These are phyloP conservation scores for Pseudopediastrum boryanum DNA, from an alignment of 139 green algal species.

Conservation along the genomic window DNA sequence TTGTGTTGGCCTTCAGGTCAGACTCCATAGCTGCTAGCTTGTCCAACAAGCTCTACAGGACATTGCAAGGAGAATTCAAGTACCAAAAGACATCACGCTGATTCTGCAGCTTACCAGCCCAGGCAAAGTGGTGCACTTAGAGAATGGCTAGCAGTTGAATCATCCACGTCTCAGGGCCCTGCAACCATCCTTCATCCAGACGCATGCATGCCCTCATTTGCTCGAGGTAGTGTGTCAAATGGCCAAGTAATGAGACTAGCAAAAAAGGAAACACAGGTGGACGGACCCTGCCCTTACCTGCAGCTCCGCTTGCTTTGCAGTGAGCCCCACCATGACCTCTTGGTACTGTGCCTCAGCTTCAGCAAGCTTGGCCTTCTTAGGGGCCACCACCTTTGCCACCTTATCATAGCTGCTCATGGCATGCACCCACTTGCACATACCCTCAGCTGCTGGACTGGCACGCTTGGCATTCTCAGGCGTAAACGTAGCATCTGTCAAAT, in stretches of 20 bases:
- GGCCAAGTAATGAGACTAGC: no score
- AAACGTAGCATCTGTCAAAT: conserved; percentile 74
- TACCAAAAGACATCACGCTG: no score
- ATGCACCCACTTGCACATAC: conserved; percentile 83
- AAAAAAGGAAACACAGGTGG: no score
- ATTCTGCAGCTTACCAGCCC: no score
- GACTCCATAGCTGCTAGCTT: conserved; percentile 77
- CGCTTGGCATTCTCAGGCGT: conserved; percentile 75
- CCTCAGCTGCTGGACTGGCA: conserved; percentile 65
- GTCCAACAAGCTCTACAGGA: conserved; percentile 59
- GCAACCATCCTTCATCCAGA: no score
- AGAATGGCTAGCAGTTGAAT: no score
- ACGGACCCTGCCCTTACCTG: conserved; percentile 39
- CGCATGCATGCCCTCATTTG: no score
- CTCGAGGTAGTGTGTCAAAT: no score
- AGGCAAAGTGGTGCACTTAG: no score
- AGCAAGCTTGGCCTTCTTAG: conserved; percentile 76
- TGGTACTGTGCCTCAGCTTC: conserved; percentile 72
- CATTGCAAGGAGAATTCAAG: no score
- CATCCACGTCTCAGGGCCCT: no score
- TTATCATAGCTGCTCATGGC: conserved; percentile 84
- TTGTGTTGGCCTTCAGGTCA: conserved; percentile 64
- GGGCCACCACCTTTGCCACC: conserved; percentile 76
- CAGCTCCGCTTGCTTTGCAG: conserved; percentile 76
- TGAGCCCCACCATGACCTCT: conserved; percentile 74